Evolutionary conservation across 176 grass and related monocot species (phyloP).

Genomic region (Juncus effusus): DNA sequence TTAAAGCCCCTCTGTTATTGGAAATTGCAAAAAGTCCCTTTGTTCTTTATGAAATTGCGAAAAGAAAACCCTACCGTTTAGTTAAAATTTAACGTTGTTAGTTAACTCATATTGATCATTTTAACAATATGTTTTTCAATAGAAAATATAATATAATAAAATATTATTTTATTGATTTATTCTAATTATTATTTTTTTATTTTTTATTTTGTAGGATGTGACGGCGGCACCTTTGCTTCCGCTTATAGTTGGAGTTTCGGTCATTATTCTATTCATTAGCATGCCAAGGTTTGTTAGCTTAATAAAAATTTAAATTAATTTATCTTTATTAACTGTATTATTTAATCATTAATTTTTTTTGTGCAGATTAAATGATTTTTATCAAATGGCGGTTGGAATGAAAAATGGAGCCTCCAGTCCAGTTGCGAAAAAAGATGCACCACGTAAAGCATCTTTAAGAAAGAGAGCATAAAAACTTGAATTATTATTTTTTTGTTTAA

Average conservation of each 20-base stretch:
- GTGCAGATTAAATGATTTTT: conserved; percentile 82
- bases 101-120: not conserved
- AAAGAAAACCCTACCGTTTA: not conserved
- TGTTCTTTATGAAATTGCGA: no score
- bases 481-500: not conserved
- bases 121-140: not conserved
- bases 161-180: not conserved
- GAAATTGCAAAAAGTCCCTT: no score
- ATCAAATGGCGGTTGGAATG: conserved; percentile 59
- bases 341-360: conserved; percentile 15
- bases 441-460: conserved; percentile 54
- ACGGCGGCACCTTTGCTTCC: conserved; percentile 72
- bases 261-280: conserved; percentile 67
- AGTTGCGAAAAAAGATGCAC: conserved; percentile 47
- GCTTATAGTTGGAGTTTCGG: conserved; percentile 68
- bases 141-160: not conserved
- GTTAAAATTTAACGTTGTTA: not conserved
- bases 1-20: no score
- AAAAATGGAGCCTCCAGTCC: conserved; percentile 43
- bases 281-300: conserved; percentile 74
- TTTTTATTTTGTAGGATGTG: conserved; percentile 54
- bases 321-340: conserved; percentile 6
- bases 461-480: conserved; percentile 53
- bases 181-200: conserved; percentile 16
- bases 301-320: not conserved